Evolutionary conservation across 148 eudicot genomes (phyloP).

Genomic region (Rheum nobile): DNA sequence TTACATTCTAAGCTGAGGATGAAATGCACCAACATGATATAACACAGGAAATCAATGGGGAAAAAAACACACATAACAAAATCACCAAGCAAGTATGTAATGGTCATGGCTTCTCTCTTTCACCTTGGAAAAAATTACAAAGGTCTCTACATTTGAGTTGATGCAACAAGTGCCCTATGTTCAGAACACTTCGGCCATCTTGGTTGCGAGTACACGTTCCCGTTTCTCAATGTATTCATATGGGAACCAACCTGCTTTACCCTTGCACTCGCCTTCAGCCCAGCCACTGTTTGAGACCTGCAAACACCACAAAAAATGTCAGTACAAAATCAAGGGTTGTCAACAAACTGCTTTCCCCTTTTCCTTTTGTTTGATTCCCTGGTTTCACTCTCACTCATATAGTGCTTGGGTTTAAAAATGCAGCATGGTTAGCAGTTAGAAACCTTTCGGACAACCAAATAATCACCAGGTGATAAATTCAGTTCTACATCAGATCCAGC

Average conservation of each 20-base stretch:
- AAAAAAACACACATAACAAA: neutral
- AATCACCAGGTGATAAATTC: constrained; percentile 67
- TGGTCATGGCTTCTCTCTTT: neutral
- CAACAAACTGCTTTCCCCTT: neutral
- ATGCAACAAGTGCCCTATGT: neutral
- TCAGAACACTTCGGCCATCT: constrained; percentile 64
- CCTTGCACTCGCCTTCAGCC: constrained; percentile 99
- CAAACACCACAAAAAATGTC: constrained; percentile 4
- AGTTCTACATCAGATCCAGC: constrained; percentile 82
- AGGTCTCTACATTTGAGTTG: neutral
- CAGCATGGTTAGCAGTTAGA: neutral
- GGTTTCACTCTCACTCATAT: neutral
- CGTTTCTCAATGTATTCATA: constrained; percentile 81
- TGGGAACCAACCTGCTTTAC: constrained; percentile 98
- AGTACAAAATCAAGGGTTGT: neutral
- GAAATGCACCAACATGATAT: neutral
- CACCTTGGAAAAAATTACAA: neutral
- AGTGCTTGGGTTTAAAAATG: neutral
- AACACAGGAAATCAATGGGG: neutral
- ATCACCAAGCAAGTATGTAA: neutral
- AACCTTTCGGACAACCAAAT: constrained; percentile 81
- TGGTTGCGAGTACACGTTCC: constrained; percentile 93
- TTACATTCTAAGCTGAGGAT: neutral
- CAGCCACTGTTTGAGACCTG: constrained; percentile 84
- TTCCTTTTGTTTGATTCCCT: too few relatives aligned